A percentile compares a stretch with the other conserved stretches of the same genome.
phyloP scores from a whole-genome alignment of 306 rosid species.

The Astragalus membranaceus region DNA sequence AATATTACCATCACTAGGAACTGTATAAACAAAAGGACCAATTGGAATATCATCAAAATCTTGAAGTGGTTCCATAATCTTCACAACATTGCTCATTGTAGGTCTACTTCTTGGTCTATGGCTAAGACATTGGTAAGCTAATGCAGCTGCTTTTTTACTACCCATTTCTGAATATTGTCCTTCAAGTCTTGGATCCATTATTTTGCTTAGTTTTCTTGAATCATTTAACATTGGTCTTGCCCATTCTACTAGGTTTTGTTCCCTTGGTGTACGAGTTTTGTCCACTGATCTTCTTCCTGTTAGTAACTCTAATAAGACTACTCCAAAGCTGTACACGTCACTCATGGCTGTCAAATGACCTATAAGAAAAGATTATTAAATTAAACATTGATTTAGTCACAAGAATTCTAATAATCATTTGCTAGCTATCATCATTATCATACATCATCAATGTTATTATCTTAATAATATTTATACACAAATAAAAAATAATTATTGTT shows the following conservation, averaged over 20 bases:
- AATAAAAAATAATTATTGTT: too few species aligned
- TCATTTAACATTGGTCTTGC: conserved; percentile 79
- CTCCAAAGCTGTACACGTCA: conserved; percentile 92
- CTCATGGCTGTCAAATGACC: conserved; percentile 95
- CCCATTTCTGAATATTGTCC: conserved; percentile 73
- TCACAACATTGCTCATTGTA: conserved; percentile 58
- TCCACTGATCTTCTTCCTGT: conserved; percentile 80
- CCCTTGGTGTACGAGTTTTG: conserved; percentile 48
- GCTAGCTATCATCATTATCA: background rate
- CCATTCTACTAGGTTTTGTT: conserved; percentile 76
- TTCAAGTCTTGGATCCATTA: conserved; percentile 81
- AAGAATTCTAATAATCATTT: background rate
- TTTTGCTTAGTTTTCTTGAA: conserved; percentile 41
- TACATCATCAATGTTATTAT: background rate
- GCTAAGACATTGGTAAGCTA: conserved; percentile 83
- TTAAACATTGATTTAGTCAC: background rate
- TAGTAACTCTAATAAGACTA: conserved; percentile 62
- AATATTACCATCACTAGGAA: conserved; percentile 26
- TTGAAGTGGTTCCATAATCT: conserved; percentile 57
- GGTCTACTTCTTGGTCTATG: conserved; percentile 71
- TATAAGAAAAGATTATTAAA: background rate
- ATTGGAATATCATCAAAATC: conserved; percentile 62
- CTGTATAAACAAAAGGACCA: conserved; percentile 62
- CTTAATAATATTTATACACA: too few species aligned
- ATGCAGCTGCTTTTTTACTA: conserved; percentile 62